Percentiles rank a stretch among this genome's conserved stretches.
These are phyloP conservation scores for Fallopia convolvulus DNA, from an alignment of 148 eudicot genomes.

Conservation along the genomic window DNA sequence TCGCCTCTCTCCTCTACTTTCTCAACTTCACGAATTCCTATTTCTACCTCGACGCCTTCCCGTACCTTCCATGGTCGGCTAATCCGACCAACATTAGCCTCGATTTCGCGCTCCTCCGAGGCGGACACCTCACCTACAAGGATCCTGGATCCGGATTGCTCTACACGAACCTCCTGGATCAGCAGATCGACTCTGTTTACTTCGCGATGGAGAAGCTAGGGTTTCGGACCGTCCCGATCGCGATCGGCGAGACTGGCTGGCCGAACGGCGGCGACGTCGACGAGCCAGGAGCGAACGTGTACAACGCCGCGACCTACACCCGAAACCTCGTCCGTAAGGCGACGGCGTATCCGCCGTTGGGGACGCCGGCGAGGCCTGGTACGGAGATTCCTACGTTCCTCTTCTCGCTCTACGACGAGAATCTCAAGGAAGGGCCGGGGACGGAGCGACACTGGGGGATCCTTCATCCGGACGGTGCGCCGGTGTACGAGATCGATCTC, in stretches of 20 bases:
- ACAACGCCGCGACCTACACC: slow-evolving; percentile 78
- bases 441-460: slow-evolving; percentile 87
- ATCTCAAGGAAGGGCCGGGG: slow-evolving; percentile 56
- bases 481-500: slow-evolving; percentile 42
- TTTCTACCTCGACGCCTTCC: slow-evolving; percentile 61
- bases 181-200: slow-evolving; percentile 63
- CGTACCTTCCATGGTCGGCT: slow-evolving; percentile 65
- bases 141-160: slow-evolving; percentile 44
- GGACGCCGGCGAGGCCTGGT: slow-evolving; percentile 79
- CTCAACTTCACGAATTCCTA: slow-evolving; percentile 38
- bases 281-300: slow-evolving; percentile 53
- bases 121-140: slow-evolving; percentile 20
- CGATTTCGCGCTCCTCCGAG: slow-evolving; percentile 41
- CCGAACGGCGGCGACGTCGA: slow-evolving; percentile 67
- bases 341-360: slow-evolving; percentile 38
- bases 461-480: slow-evolving; percentile 31
- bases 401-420: slow-evolving; percentile 65
- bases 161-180: slow-evolving; percentile 71
- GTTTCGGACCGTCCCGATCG: slow-evolving; percentile 34
- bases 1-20: slow-evolving; percentile 44
- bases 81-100: slow-evolving; percentile 35
- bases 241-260: slow-evolving; percentile 80
- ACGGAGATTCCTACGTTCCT: slow-evolving; percentile 50
- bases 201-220: slow-evolving; percentile 64
- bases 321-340: slow-evolving; percentile 48